Conservation (phyloP, 352 stramenopile species). For the Plasmopara muralis region DNA sequence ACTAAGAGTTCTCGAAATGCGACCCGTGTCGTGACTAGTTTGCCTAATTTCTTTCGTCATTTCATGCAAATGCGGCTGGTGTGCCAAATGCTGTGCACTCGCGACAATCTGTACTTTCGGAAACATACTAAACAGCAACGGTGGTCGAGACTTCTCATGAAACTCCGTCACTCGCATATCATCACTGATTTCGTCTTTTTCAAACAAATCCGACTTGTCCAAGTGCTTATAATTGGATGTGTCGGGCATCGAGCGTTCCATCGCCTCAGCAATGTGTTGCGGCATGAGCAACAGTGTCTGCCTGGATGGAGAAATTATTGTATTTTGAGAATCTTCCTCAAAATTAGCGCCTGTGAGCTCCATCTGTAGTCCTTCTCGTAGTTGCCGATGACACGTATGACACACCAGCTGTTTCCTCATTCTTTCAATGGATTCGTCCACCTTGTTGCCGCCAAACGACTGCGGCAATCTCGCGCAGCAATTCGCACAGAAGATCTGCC, state of each 20-base stretch:
- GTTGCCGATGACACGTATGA: conserved; percentile 72
- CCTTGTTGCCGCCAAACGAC: conserved; percentile 68
- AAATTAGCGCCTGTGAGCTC: conserved; percentile 43
- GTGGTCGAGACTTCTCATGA: conserved; percentile 44
- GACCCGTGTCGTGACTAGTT: conserved; percentile 22
- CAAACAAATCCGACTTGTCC: conserved; percentile 62
- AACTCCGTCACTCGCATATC: conserved; percentile 51
- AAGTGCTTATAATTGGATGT: conserved; percentile 52
- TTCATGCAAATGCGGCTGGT: conserved; percentile 57
- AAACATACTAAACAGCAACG: conserved; percentile 75
- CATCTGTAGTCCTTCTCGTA: conserved; percentile 75
- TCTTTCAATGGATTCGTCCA: conserved; percentile 68
- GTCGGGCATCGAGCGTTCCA: conserved; percentile 58
- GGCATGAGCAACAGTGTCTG: conserved; percentile 76
- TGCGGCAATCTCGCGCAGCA: conserved; percentile 73
- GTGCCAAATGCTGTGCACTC: conserved; percentile 67
- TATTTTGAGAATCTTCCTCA: conserved; percentile 28
- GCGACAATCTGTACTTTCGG: conserved; percentile 80
- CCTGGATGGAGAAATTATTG: conserved; percentile 20
- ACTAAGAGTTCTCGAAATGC: conserved; percentile 43
- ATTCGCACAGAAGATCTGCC: conserved; percentile 81
- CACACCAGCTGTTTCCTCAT: conserved; percentile 82
- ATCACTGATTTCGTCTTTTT: conserved; percentile 76
- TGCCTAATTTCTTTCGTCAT: conserved; percentile 38
- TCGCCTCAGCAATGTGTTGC: conserved; percentile 57